These are phyloP conservation scores for Amanita thiersii DNA, from an alignment of 768 basidiomycete species.

Conservation along the genomic window DNA sequence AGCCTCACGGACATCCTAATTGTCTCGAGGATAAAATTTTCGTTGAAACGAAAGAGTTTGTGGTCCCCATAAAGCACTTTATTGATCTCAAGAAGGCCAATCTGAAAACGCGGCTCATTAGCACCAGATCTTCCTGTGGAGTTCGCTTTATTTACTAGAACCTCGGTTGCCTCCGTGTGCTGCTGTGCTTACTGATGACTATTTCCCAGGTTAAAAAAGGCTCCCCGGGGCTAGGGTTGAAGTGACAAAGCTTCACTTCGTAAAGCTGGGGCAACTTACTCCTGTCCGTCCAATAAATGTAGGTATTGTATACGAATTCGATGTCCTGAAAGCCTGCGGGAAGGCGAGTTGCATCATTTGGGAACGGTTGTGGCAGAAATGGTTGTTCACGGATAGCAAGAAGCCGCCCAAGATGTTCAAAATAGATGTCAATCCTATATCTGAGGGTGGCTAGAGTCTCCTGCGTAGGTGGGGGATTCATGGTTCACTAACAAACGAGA, in stretches of 20 bases:
- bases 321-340: neutral
- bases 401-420: neutral
- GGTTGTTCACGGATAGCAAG: slow-evolving; percentile 2
- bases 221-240: neutral
- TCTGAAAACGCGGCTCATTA: neutral
- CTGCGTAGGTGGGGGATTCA: neutral
- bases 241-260: slow-evolving; percentile 7
- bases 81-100: neutral
- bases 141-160: neutral
- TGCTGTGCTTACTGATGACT: slow-evolving; percentile 1
- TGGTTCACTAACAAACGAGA: too few species aligned
- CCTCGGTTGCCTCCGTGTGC: neutral
- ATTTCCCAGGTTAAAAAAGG: slow-evolving; percentile 5
- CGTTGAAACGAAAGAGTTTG: neutral
- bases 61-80: neutral
- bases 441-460: neutral
- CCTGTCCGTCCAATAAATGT: neutral
- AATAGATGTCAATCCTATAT: neutral
- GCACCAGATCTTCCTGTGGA: neutral
- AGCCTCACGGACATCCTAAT: neutral
- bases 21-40: neutral
- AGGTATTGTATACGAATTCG: slow-evolving; percentile 1
- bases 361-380: slow-evolving; percentile 2
- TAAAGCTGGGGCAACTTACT: neutral
- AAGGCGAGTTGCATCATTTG: slow-evolving; percentile 4